A percentile compares a stretch with the other conserved stretches of the same genome.
These are phyloP conservation scores for Coffea canephora DNA, from an alignment of 257 asterid species.

Conservation along the genomic window DNA sequence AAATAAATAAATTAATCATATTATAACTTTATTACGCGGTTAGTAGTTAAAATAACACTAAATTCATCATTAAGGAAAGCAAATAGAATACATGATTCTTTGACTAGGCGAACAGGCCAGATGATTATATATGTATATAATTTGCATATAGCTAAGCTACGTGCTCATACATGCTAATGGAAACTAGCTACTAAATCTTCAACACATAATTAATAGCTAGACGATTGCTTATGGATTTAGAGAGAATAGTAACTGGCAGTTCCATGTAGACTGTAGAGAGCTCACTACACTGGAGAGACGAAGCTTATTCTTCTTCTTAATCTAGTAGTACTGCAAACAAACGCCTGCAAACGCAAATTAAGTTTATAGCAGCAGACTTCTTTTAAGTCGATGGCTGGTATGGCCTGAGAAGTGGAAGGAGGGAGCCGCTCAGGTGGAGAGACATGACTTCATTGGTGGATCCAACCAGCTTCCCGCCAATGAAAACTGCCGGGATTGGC, in stretches of 20 bases:
- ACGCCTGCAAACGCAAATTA: neutral
- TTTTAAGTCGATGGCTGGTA: constrained; percentile 14
- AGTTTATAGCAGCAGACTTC: neutral
- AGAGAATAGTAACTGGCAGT: neutral
- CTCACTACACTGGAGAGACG: neutral
- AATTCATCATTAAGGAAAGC: constrained; percentile 9
- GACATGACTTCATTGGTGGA: constrained; percentile 41
- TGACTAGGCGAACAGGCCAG: constrained; percentile 8
- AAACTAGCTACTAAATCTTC: constrained; percentile 7
- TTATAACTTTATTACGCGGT: neutral
- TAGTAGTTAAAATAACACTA: neutral
- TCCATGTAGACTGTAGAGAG: neutral
- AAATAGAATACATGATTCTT: constrained; percentile 6
- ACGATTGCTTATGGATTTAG: neutral
- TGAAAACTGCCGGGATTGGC: constrained; percentile 32
- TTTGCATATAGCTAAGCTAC: constrained; percentile 27
- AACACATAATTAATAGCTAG: neutral
- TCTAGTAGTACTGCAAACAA: neutral
- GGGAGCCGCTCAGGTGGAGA: constrained; percentile 36
- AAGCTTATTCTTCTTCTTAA: constrained; percentile 1
- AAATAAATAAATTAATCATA: neutral
- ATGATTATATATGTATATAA: neutral
- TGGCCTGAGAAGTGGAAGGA: constrained; percentile 26
- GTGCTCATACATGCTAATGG: constrained; percentile 11
- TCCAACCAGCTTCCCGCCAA: constrained; percentile 28